phyloP scores from a whole-genome alignment of 139 green algal species.

The Spirogloea muscicola region DNA sequence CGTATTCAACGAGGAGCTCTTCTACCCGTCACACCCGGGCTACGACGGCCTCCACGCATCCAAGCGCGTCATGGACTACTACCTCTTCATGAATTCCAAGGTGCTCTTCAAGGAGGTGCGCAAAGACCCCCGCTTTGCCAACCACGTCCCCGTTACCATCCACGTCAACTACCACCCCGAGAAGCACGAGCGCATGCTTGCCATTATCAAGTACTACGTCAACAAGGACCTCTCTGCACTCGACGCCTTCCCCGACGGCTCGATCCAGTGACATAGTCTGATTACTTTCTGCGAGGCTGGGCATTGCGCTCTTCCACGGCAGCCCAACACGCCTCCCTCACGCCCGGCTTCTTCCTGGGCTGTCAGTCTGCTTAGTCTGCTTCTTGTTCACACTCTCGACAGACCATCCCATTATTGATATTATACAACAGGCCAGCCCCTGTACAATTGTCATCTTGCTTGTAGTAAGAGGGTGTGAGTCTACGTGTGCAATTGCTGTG shows the following conservation, averaged over 20 bases:
- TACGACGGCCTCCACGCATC: slow-evolving; percentile 30
- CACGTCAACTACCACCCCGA: slow-evolving; percentile 82
- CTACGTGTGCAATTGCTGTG: too few relatives aligned
- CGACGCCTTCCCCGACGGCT: slow-evolving; percentile 38
- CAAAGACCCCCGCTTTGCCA: slow-evolving; percentile 11
- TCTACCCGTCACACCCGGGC: slow-evolving; percentile 26
- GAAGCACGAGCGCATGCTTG: slow-evolving; percentile 47
- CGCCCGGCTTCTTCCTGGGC: too few relatives aligned
- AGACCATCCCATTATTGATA: too few relatives aligned
- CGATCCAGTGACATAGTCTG: too few relatives aligned
- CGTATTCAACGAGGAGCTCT: slow-evolving; percentile 59
- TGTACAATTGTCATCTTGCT: too few relatives aligned
- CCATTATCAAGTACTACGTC: slow-evolving; percentile 38
- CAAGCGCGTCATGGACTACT: slow-evolving; percentile 50
- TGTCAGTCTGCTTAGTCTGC: too few relatives aligned
- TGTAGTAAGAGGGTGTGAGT: too few relatives aligned
- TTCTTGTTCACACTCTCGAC: too few relatives aligned
- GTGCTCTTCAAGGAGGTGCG: slow-evolving; percentile 49
- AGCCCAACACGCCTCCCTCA: too few relatives aligned
- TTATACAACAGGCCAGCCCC: too few relatives aligned
- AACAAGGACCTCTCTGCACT: slow-evolving; percentile 20
- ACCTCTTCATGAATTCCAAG: slow-evolving; percentile 58
- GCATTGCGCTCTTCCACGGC: too few relatives aligned
- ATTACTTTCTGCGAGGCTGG: too few relatives aligned
- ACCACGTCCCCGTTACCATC: slow-evolving; percentile 43